Percentiles rank a stretch among this genome's conserved stretches.
Conservation (phyloP, 768 basidiomycete genomes). For the Suillus discolor region DNA sequence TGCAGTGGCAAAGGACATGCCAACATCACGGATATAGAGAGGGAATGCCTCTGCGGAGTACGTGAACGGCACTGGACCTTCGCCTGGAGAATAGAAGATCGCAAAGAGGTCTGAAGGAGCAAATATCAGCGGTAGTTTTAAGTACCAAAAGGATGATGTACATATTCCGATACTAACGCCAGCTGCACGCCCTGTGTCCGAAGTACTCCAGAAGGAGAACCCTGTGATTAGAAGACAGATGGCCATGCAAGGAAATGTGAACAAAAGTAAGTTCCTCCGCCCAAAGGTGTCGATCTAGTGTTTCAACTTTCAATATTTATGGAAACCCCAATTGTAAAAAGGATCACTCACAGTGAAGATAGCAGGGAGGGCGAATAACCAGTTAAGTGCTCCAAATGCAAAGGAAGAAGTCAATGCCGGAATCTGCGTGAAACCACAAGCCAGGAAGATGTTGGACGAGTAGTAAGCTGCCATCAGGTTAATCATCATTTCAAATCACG, state of each 20-base stretch:
- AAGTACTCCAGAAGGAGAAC: slow-evolving; percentile 62
- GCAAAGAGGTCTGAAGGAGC: slow-evolving; percentile 46
- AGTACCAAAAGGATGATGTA: slow-evolving; percentile 8
- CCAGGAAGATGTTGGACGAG: slow-evolving; percentile 71
- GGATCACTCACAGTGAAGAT: slow-evolving; percentile 49
- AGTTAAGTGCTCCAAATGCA: slow-evolving; percentile 70
- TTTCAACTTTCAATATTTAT: slow-evolving; percentile 20
- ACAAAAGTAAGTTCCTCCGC: slow-evolving; percentile 71
- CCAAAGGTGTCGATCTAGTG: slow-evolving; percentile 73
- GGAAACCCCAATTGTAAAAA: slow-evolving; percentile 15
- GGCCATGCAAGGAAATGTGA: slow-evolving; percentile 84
- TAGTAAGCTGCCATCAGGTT: slow-evolving; percentile 60
- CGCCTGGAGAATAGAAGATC: slow-evolving; percentile 79
- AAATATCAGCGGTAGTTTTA: slow-evolving; percentile 11
- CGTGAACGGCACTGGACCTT: slow-evolving; percentile 89
- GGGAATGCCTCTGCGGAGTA: slow-evolving; percentile 95
- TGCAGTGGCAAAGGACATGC: slow-evolving; percentile 73
- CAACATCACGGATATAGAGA: slow-evolving; percentile 53
- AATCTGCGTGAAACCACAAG: slow-evolving; percentile 55
- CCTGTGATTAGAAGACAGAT: slow-evolving; percentile 75
- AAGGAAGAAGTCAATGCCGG: slow-evolving; percentile 64
- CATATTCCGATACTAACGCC: slow-evolving; percentile 57
- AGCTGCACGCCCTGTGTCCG: slow-evolving; percentile 39
- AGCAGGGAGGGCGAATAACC: slow-evolving; percentile 66
- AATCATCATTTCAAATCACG: not conserved